Conservation (phyloP, 129 eudicot genomes). For the Sambucus nigra region DNA sequence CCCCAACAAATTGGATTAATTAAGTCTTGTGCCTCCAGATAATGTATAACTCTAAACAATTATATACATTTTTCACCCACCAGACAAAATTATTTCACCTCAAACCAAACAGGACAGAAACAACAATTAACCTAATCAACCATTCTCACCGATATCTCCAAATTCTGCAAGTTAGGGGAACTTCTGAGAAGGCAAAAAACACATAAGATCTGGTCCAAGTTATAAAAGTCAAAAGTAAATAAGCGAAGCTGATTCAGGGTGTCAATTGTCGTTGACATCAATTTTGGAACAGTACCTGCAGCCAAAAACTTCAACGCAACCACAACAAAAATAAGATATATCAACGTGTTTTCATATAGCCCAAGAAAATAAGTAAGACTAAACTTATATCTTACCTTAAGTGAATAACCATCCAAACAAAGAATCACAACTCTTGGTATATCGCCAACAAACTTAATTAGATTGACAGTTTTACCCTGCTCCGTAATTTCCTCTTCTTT, state of each 20-base stretch:
- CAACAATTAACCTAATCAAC: too few species aligned
- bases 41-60: too few species aligned
- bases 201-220: conserved; percentile 1
- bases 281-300: background rate
- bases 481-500: too few species aligned
- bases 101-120: too few species aligned
- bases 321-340: background rate
- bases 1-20: too few species aligned
- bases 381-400: background rate
- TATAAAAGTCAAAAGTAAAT: background rate
- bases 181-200: conserved; percentile 13
- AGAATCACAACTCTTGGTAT: background rate
- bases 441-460: background rate
- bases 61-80: too few species aligned
- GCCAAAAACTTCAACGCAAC: background rate
- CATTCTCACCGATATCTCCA: background rate
- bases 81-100: too few species aligned
- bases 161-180: conserved; percentile 9
- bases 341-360: background rate
- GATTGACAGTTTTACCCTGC: too few species aligned
- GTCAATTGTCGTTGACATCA: background rate
- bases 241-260: background rate
- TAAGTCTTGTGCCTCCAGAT: too few species aligned
- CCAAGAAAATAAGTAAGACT: too few species aligned
- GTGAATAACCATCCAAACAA: background rate